These are phyloP conservation scores for Nemania sp. DNA, from an alignment of 2,329 filamentous ascomycete genomes.

Conservation along the genomic window DNA sequence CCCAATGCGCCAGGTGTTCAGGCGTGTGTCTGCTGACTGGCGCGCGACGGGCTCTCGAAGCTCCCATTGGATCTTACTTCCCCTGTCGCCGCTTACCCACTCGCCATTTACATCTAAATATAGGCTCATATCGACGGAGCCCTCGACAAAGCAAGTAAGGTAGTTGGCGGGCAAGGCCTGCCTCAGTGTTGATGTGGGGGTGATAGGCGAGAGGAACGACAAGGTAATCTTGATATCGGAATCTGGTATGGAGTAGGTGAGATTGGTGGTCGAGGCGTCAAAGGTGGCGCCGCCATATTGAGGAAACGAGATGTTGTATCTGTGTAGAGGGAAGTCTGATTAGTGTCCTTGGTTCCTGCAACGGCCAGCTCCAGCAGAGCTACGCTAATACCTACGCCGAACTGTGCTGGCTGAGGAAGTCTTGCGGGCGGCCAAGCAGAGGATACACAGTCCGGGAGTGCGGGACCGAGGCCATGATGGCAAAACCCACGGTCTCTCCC, in stretches of 20 bases:
- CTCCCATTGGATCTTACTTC: slow-evolving; percentile 71
- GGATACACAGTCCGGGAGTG: slow-evolving; percentile 50
- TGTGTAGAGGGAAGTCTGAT: slow-evolving; percentile 14
- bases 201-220: slow-evolving; percentile 74
- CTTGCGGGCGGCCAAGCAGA: slow-evolving; percentile 55
- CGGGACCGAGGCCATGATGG: slow-evolving; percentile 52
- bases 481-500: slow-evolving; percentile 55
- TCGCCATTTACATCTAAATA: slow-evolving; percentile 74
- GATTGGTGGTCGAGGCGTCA: slow-evolving; percentile 54
- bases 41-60: slow-evolving; percentile 51
- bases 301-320: slow-evolving; percentile 47
- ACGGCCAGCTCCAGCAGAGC: neutral
- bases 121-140: slow-evolving; percentile 64
- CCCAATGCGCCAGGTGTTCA: slow-evolving; percentile 70
- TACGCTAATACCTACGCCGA: slow-evolving; percentile 23
- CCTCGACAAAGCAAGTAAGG: slow-evolving; percentile 70
- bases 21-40: slow-evolving; percentile 35
- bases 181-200: slow-evolving; percentile 76
- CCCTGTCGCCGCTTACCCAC: slow-evolving; percentile 79
- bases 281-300: slow-evolving; percentile 50
- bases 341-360: neutral
- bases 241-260: slow-evolving; percentile 48
- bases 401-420: slow-evolving; percentile 44
- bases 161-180: slow-evolving; percentile 85
- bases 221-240: slow-evolving; percentile 46